Conservation (phyloP, 2,329 filamentous ascomycete species). For the Berkeleyomyces basicola region DNA sequence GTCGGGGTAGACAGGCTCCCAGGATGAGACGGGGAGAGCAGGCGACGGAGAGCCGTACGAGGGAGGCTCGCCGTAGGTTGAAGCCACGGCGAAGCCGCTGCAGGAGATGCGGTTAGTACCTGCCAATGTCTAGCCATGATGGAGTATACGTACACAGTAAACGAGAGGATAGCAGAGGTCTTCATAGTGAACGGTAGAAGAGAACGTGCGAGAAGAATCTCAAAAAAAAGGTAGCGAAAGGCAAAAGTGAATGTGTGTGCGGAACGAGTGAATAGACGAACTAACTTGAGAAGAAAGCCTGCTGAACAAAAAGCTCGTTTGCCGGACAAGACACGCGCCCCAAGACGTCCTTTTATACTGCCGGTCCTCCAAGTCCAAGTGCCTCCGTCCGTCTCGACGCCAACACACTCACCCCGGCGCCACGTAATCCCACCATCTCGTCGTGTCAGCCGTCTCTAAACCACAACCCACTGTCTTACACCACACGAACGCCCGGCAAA, state of each 20-base stretch:
- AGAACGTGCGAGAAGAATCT: slow-evolving; percentile 1
- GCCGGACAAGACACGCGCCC: no score
- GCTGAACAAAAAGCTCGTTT: background rate
- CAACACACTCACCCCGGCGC: no score
- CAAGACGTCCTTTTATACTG: background rate
- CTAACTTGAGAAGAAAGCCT: background rate
- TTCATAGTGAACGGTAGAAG: slow-evolving; percentile 8
- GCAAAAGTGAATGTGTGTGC: background rate
- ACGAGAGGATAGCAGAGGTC: slow-evolving; percentile 6
- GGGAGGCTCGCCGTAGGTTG: slow-evolving; percentile 6
- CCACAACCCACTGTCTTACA: no score
- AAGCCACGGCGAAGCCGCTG: slow-evolving; percentile 8
- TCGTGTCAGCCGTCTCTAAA: no score
- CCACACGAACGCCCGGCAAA: no score
- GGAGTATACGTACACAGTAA: slow-evolving; percentile 3
- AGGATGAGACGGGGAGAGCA: background rate
- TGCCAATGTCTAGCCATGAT: background rate
- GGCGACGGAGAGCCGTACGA: background rate
- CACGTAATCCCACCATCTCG: no score
- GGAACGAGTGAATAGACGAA: background rate
- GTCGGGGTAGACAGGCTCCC: background rate
- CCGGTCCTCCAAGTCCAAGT: no score
- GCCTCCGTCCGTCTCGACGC: no score
- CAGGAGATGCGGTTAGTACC: background rate
- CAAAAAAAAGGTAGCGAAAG: background rate